Evolutionary conservation across 768 basidiomycete species (phyloP).

Genomic region (Phylloporus rhodoxanthus): DNA sequence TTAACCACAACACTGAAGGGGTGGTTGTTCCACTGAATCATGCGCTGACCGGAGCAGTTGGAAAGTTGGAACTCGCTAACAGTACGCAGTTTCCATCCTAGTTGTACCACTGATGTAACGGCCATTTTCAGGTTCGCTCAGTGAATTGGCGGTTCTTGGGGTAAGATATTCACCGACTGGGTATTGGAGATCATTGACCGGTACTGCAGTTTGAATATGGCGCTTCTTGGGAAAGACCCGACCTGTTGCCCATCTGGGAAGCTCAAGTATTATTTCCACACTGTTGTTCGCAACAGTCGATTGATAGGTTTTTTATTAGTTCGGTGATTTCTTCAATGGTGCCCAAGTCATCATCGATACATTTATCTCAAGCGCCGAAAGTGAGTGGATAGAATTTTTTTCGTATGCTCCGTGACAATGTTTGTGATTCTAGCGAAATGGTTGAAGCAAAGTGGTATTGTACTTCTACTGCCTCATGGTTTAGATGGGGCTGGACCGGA

Average conservation of each 20-base stretch:
- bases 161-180: slow-evolving; percentile 38
- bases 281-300: background rate
- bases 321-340: slow-evolving; percentile 92
- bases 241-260: slow-evolving; percentile 84
- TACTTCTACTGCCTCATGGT: slow-evolving; percentile 83
- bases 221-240: slow-evolving; percentile 81
- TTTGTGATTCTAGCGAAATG: slow-evolving; percentile 65
- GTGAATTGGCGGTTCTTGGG: slow-evolving; percentile 84
- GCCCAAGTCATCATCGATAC: slow-evolving; percentile 87
- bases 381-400: slow-evolving; percentile 36
- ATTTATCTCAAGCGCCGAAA: slow-evolving; percentile 78
- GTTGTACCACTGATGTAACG: background rate
- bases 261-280: slow-evolving; percentile 53
- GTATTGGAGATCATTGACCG: background rate
- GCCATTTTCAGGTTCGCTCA: slow-evolving; percentile 60
- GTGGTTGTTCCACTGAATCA: slow-evolving; percentile 81
- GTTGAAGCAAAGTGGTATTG: slow-evolving; percentile 85
- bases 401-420: background rate
- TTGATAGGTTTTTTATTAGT: slow-evolving; percentile 34
- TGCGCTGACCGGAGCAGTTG: slow-evolving; percentile 43
- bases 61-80: slow-evolving; percentile 81
- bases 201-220: slow-evolving; percentile 79
- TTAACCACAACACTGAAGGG: slow-evolving; percentile 78
- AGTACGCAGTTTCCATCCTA: slow-evolving; percentile 42
- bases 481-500: slow-evolving; percentile 91